Percentiles rank a stretch among this genome's conserved stretches.
Evolutionary conservation across 2,329 filamentous ascomycete genomes (phyloP).

Genomic region (Pseudogymnoascus sp.): DNA sequence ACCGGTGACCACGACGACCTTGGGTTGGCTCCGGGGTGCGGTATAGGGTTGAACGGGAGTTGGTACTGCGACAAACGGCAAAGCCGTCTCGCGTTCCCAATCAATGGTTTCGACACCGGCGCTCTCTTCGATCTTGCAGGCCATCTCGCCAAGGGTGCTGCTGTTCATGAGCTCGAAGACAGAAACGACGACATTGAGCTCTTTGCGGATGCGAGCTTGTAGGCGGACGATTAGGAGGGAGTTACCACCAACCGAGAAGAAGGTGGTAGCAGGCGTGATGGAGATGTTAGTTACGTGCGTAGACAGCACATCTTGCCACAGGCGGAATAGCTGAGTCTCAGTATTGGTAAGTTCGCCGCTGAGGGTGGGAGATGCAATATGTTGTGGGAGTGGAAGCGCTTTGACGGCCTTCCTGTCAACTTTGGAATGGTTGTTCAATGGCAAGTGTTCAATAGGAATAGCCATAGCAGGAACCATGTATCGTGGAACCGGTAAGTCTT

Average conservation of each 20-base stretch:
- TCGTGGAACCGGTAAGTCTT: constrained; percentile 23
- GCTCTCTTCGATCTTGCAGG: constrained; percentile 12
- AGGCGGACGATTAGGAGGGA: constrained; percentile 29
- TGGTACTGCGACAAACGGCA: constrained; percentile 8
- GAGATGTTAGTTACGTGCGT: constrained; percentile 8
- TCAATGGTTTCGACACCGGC: constrained; percentile 11
- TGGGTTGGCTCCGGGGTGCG: background rate
- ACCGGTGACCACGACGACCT: constrained; percentile 12
- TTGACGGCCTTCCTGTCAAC: constrained; percentile 26
- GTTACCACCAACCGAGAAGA: constrained; percentile 32
- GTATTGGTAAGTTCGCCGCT: constrained; percentile 4
- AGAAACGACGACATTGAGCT: constrained; percentile 18
- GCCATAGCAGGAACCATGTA: constrained; percentile 31
- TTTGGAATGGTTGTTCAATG: constrained; percentile 28
- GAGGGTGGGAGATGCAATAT: background rate
- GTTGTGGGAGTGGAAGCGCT: constrained; percentile 9
- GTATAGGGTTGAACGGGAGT: background rate
- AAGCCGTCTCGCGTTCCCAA: constrained; percentile 17
- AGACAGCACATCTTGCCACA: constrained; percentile 17
- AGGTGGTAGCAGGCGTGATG: constrained; percentile 20
- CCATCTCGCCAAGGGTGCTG: constrained; percentile 21
- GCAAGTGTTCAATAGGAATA: constrained; percentile 26
- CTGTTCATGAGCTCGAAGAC: constrained; percentile 22
- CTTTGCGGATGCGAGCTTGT: constrained; percentile 21
- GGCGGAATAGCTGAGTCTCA: background rate